Conservation (phyloP, 1,139 yeast species). For the Geotrichum candidum region DNA sequence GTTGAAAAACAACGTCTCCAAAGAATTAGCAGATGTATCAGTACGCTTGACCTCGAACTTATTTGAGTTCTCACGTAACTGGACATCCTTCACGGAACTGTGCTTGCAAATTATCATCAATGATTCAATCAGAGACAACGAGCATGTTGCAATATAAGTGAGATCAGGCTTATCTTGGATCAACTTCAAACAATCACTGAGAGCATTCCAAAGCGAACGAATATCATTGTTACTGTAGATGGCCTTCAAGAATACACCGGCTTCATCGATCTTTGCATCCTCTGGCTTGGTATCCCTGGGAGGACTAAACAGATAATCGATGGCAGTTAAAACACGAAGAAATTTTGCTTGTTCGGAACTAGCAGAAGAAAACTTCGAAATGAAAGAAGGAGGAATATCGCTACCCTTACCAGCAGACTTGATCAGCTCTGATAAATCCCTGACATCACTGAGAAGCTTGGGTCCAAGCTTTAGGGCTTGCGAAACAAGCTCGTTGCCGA, state of each 20-base stretch:
- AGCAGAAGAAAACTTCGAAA: conserved; percentile 69
- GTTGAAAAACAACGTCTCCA: conserved; percentile 73
- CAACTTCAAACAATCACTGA: conserved; percentile 66
- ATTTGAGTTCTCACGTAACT: conserved; percentile 43
- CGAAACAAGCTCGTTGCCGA: conserved; percentile 62
- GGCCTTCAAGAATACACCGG: conserved; percentile 39
- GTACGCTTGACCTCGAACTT: conserved; percentile 52
- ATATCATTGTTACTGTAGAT: conserved; percentile 64
- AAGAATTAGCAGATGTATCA: conserved; percentile 69
- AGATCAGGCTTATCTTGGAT: conserved; percentile 40
- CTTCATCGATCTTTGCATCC: conserved; percentile 35
- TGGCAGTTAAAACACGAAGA: conserved; percentile 76
- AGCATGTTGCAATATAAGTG: conserved; percentile 69
- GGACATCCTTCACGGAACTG: conserved; percentile 57
- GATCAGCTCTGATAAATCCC: conserved; percentile 46
- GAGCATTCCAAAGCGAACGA: conserved; percentile 80
- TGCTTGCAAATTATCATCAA: conserved; percentile 94
- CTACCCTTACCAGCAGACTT: conserved; percentile 36
- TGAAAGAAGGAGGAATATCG: conserved; percentile 48
- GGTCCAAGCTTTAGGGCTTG: conserved; percentile 61
- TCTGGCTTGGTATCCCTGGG: conserved; percentile 26
- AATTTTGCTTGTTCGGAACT: conserved; percentile 86
- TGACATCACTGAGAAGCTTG: conserved; percentile 52
- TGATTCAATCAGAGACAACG: conserved; percentile 84
- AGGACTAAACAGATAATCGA: conserved; percentile 71